A percentile compares a stretch with the other conserved stretches of the same genome.
These are phyloP conservation scores for Pogostemon cablin DNA, from an alignment of 257 asterid species.

Conservation along the genomic window DNA sequence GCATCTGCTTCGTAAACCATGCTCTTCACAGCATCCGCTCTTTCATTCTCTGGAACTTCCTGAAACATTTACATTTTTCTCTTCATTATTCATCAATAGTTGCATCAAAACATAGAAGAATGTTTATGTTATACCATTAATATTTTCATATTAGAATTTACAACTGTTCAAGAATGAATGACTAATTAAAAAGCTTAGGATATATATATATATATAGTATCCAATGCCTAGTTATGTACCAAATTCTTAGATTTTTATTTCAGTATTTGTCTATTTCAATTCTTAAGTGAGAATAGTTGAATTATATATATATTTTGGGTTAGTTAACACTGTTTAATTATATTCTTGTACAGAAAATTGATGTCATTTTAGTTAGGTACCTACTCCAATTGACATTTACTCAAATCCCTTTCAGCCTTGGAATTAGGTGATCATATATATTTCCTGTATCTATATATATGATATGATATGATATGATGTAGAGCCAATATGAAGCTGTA, in stretches of 20 bases:
- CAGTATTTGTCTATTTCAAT: not conserved
- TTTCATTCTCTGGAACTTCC: slow-evolving; percentile 65
- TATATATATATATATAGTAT: no score
- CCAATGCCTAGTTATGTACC: not conserved
- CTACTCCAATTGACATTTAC: slow-evolving; percentile 43
- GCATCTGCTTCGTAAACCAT: slow-evolving; percentile 85
- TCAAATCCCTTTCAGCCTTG: slow-evolving; percentile 27
- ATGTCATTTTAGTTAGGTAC: slow-evolving; percentile 36
- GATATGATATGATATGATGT: not conserved
- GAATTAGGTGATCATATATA: no score
- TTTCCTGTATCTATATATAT: not conserved
- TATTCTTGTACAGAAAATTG: slow-evolving; percentile 22
- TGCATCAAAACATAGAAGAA: no score
- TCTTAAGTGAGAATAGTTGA: slow-evolving; percentile 16
- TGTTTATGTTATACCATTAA: no score
- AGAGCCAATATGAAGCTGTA: not conserved
- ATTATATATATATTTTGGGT: slow-evolving; percentile 4
- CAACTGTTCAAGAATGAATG: not conserved
- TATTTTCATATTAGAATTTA: not conserved
- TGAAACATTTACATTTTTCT: slow-evolving; percentile 1
- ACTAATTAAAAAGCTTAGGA: not conserved
- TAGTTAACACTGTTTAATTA: slow-evolving; percentile 24
- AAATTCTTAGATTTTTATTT: not conserved
- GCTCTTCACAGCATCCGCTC: slow-evolving; percentile 77
- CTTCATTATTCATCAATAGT: no score